These are phyloP conservation scores for Penicillium sp. DNA, from an alignment of 2,329 filamentous ascomycete species.

Conservation along the genomic window DNA sequence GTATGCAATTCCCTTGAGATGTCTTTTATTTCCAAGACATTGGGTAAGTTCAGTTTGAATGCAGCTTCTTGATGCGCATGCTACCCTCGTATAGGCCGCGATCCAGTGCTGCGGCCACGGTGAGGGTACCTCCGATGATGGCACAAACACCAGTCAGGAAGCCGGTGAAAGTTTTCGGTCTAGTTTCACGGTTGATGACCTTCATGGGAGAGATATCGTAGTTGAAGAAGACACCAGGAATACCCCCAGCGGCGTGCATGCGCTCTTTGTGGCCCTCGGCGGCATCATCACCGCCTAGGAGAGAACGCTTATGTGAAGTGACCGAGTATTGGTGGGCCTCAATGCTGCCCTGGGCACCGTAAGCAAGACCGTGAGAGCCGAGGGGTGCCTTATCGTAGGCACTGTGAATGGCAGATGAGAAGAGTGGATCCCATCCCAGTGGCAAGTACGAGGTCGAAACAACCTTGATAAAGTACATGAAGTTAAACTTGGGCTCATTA, in stretches of 20 bases:
- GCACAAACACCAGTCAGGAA: conserved; percentile 95
- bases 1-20: conserved; percentile 1
- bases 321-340: conserved; percentile 99
- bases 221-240: conserved; percentile 97
- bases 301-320: conserved; percentile 90
- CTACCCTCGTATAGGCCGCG: conserved; percentile 88
- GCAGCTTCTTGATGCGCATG: conserved; percentile 84
- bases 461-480: conserved; percentile 99
- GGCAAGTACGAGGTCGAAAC: conserved; percentile 94
- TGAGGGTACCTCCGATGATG: conserved; percentile 91
- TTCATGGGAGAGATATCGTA: conserved; percentile 99
- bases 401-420: conserved; percentile 42
- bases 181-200: conserved; percentile 93
- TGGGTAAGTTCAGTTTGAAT: conserved; percentile 53
- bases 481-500: conserved; percentile 85
- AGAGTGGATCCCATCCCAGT: conserved; percentile 78
- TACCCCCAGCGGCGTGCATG: conserved; percentile 85
- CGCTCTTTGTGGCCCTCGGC: conserved; percentile 91
- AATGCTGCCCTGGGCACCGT: conserved; percentile 73
- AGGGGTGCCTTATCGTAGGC: conserved; percentile 62
- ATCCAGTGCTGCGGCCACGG: conserved; percentile 92
- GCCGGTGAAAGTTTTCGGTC: conserved; percentile 84
- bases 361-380: conserved; percentile 70
- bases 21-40: not conserved
- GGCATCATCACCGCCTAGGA: conserved; percentile 80